These are phyloP conservation scores for Tephrocybe rancida DNA, from an alignment of 768 basidiomycete species.

Conservation along the genomic window DNA sequence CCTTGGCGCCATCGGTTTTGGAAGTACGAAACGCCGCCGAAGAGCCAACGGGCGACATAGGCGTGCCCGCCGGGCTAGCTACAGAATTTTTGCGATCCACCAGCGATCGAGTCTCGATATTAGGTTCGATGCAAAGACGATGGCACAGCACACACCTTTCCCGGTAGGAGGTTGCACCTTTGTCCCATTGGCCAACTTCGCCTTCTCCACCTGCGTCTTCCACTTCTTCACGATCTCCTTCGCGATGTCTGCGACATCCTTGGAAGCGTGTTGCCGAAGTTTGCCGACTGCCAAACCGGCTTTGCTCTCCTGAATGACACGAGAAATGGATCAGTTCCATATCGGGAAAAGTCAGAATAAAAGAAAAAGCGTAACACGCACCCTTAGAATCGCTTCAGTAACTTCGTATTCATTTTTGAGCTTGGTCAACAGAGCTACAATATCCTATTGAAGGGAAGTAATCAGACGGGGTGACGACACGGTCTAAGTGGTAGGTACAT, in stretches of 20 bases:
- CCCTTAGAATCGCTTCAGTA: slow-evolving; percentile 74
- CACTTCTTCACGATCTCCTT: slow-evolving; percentile 93
- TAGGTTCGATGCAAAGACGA: slow-evolving; percentile 5
- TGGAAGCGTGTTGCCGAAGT: slow-evolving; percentile 71
- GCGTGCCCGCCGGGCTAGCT: slow-evolving; percentile 38
- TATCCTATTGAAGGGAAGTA: slow-evolving; percentile 50
- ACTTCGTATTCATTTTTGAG: slow-evolving; percentile 71
- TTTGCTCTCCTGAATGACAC: slow-evolving; percentile 74
- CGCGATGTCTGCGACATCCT: slow-evolving; percentile 77
- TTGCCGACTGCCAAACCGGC: slow-evolving; percentile 93
- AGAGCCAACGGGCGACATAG: slow-evolving; percentile 36
- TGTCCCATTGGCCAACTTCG: slow-evolving; percentile 36
- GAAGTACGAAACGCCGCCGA: slow-evolving; percentile 47
- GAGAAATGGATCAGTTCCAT: slow-evolving; percentile 20
- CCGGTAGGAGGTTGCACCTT: slow-evolving; percentile 24
- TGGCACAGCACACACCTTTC: slow-evolving; percentile 34
- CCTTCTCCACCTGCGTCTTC: slow-evolving; percentile 86
- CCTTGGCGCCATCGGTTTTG: slow-evolving; percentile 71
- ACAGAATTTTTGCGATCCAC: slow-evolving; percentile 19
- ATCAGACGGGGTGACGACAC: no score
- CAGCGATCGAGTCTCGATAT: not conserved
- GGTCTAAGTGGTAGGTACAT: no score
- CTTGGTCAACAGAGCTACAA: slow-evolving; percentile 56
- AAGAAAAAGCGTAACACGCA: slow-evolving; percentile 45
- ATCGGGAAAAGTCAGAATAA: slow-evolving; percentile 19